phyloP scores from a whole-genome alignment of 768 basidiomycete species.

The Naganishia antarctica region DNA sequence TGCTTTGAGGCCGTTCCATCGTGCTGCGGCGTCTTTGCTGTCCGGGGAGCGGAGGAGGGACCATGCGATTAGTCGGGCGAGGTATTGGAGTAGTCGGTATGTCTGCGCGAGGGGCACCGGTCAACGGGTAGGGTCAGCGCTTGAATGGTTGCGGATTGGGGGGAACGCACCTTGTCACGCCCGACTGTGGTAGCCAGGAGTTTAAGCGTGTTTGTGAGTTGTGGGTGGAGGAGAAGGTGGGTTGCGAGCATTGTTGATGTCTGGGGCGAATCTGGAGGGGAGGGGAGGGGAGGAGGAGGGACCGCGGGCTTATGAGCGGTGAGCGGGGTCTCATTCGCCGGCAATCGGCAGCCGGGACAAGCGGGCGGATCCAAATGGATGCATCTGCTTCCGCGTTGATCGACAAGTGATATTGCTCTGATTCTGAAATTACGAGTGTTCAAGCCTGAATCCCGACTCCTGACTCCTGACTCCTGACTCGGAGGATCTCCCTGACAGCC shows the following conservation, averaged over 20 bases:
- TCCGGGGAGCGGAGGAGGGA: constrained; percentile 62
- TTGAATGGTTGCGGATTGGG: neutral
- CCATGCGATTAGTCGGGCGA: constrained; percentile 83
- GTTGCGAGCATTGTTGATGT: constrained; percentile 45
- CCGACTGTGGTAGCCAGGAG: constrained; percentile 76
- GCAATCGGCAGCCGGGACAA: neutral
- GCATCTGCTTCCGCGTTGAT: constrained; percentile 48
- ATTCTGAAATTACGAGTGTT: too few species aligned
- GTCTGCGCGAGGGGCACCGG: too few species aligned
- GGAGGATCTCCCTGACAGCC: too few species aligned
- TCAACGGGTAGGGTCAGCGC: constrained; percentile 3
- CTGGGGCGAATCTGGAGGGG: constrained; percentile 39
- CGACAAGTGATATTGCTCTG: too few species aligned
- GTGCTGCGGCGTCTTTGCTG: constrained; percentile 57
- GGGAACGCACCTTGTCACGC: constrained; percentile 70
- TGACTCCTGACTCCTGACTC: too few species aligned
- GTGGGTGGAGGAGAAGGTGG: constrained; percentile 76
- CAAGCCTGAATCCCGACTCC: too few species aligned
- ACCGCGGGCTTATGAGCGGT: too few species aligned
- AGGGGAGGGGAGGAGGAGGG: neutral
- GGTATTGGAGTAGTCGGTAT: constrained; percentile 86
- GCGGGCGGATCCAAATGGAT: constrained; percentile 12
- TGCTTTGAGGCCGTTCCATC: constrained; percentile 77
- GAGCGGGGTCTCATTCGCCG: neutral
- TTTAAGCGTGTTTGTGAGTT: constrained; percentile 68